phyloP scores from a whole-genome alignment of 805 yeast genomes.

The Starmerella ratchasimensis region DNA sequence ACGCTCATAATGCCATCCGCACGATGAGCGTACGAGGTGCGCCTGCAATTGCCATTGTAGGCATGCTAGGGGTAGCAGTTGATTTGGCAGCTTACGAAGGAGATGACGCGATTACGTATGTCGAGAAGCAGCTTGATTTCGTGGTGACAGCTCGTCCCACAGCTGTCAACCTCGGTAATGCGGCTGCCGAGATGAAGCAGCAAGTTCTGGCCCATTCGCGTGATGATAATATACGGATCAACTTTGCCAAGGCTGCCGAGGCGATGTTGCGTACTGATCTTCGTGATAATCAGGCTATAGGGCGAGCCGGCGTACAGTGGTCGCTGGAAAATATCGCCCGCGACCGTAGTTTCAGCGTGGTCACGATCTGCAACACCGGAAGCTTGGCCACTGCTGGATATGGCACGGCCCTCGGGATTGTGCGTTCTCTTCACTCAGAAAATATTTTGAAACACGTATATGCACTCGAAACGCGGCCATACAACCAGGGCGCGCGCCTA shows the following conservation, averaged over 20 bases:
- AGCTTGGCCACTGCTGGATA: conserved; percentile 94
- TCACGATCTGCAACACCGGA: conserved; percentile 94
- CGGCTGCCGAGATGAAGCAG: conserved; percentile 34
- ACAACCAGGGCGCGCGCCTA: conserved; percentile 87
- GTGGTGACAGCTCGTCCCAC: conserved; percentile 79
- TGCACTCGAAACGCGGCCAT: conserved; percentile 90
- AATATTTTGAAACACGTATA: conserved; percentile 56
- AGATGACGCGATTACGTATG: conserved; percentile 15
- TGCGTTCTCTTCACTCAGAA: conserved; percentile 47
- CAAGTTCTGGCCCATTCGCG: conserved; percentile 16
- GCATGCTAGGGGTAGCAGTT: conserved; percentile 68
- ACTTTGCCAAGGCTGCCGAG: conserved; percentile 26
- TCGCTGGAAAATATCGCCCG: conserved; percentile 33
- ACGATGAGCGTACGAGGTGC: conserved; percentile 96
- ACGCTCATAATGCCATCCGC: conserved; percentile 72
- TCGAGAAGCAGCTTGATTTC: conserved; percentile 41
- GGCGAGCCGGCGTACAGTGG: conserved; percentile 67
- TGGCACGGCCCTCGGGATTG: conserved; percentile 91
- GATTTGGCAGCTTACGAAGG: conserved; percentile 36
- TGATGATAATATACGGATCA: neutral
- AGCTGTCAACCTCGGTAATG: conserved; percentile 82
- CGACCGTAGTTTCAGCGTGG: conserved; percentile 48
- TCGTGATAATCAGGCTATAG: conserved; percentile 62
- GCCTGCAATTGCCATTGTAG: conserved; percentile 95
- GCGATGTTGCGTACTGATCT: conserved; percentile 61